Conservation (phyloP, 768 basidiomycete genomes). For the Megacollybia marginata region DNA sequence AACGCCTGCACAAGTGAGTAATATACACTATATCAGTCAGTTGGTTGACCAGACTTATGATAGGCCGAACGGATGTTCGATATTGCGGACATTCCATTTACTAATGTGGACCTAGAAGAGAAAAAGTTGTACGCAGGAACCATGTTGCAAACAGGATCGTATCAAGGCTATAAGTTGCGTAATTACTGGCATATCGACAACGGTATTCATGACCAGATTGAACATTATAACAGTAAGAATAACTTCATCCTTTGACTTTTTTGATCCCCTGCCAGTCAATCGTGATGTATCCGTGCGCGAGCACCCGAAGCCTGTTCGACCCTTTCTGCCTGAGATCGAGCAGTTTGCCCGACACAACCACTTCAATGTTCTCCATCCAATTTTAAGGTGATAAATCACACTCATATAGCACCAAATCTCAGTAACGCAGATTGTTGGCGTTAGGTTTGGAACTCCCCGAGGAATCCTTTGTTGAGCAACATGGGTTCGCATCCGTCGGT, state of each 20-base stretch:
- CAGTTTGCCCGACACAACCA: slow-evolving; percentile 48
- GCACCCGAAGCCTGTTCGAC: slow-evolving; percentile 43
- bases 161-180: slow-evolving; percentile 48
- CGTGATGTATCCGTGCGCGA: slow-evolving; percentile 35
- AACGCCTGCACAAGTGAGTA: slow-evolving; percentile 26
- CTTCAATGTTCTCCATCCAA: slow-evolving; percentile 39
- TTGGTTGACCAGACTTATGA: neutral
- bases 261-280: slow-evolving; percentile 31
- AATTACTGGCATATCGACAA: slow-evolving; percentile 36
- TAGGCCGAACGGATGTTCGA: slow-evolving; percentile 42
- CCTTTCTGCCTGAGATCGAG: slow-evolving; percentile 45
- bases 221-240: slow-evolving; percentile 52
- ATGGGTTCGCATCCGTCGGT: slow-evolving; percentile 31
- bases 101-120: slow-evolving; percentile 31
- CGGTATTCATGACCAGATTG: slow-evolving; percentile 57
- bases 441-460: slow-evolving; percentile 48
- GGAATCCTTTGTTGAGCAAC: slow-evolving; percentile 40
- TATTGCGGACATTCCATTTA: slow-evolving; percentile 40
- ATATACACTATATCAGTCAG: neutral
- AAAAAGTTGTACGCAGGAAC: slow-evolving; percentile 35
- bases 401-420: neutral
- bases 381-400: slow-evolving; percentile 26
- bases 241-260: neutral
- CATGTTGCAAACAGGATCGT: slow-evolving; percentile 30
- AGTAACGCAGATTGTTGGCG: slow-evolving; percentile 33